Percentiles rank a stretch among this genome's conserved stretches.
phyloP scores from a whole-genome alignment of 1,139 yeast genomes.

The Magnusiomyces magnusii region DNA sequence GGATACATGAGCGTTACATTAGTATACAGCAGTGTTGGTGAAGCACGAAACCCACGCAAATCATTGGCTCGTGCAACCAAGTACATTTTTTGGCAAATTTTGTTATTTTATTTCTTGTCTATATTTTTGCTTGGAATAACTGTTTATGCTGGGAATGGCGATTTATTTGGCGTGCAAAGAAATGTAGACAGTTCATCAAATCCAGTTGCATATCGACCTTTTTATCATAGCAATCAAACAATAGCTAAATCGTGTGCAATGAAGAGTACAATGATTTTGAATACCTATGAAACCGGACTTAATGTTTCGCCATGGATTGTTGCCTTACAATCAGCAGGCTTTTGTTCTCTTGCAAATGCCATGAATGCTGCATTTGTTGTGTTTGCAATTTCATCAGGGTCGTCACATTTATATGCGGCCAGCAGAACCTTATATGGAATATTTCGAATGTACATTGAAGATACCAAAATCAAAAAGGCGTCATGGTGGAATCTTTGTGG shows the following conservation, averaged over 20 bases:
- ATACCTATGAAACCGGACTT: conserved; percentile 16
- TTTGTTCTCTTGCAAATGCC: conserved; percentile 54
- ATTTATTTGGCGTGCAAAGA: conserved; percentile 26
- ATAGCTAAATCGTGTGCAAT: not conserved
- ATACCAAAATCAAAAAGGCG: conserved; percentile 37
- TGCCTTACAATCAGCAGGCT: conserved; percentile 62
- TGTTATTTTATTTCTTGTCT: conserved; percentile 59
- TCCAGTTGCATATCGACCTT: not conserved
- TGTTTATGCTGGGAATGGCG: conserved; percentile 68
- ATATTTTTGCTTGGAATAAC: conserved; percentile 67
- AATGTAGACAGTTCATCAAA: not conserved
- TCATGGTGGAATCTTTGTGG: conserved; percentile 56
- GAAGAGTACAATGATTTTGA: conserved; percentile 47
- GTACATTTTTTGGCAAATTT: conserved; percentile 64
- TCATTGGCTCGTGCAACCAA: conserved; percentile 73
- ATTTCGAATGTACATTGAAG: conserved; percentile 33
- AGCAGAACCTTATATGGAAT: conserved; percentile 72
- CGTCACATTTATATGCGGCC: conserved; percentile 69
- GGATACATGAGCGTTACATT: conserved; percentile 78
- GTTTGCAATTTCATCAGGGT: conserved; percentile 71
- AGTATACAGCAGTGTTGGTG: conserved; percentile 81
- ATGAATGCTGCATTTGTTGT: conserved; percentile 61
- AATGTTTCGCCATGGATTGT: conserved; percentile 53
- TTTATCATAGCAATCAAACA: conserved; percentile 1
- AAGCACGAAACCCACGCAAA: conserved; percentile 71